Evolutionary conservation across 1,284 basidiomycete species (phyloP), one percentile per base, ranked within the genome.

Genomic region (Volvariella volvacea): DNA sequence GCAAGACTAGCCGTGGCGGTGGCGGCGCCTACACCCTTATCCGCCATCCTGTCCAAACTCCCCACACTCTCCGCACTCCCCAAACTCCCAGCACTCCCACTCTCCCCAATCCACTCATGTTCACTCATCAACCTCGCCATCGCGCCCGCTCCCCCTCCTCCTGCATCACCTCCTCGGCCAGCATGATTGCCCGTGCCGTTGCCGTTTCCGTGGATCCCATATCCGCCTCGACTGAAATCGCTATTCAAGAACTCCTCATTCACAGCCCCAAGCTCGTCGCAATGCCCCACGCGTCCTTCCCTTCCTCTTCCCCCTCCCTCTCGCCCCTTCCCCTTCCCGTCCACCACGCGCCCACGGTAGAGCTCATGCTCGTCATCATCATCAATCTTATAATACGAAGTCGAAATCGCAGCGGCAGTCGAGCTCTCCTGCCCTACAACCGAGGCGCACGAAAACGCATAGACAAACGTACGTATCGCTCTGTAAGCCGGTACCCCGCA

Each of bases 401-500:
- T 31, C 30, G n/a, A 31, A 31, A 9, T n/a, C 30, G n/a, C 30
- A 9, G n/a, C 30, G 30, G 30, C 9, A 31, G 8, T 36, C n/a
- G 14, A 7, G 7, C 8, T 15, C 19, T 36, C n/a, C 34, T 36
- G 14, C n/a, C 34, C 34, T 7, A 20, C 14, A 20, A 55, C 55
- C 4, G 48, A 44, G 2, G 47, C 39, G 6, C 60, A 56, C 6
- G 64, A 61, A 49, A 68, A 70, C 1, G 66, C 66, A 40, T 59
- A 65, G 4, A 59, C 56, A 48, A 74, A 76, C 0, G 83, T 83
- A 21, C 83, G 77, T 4, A 90, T 70, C 0, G 87, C 88, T 15
- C 91, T 80, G 53, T 87, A 81, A 0, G 88, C 86, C 10, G 83
- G 73, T 19, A 94, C 68, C 9, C 85, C 90, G 43, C 78, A 78